Percentiles rank a stretch among this genome's conserved stretches.
Conservation (phyloP, 345 rosid species). For the Camelina sativa region DNA sequence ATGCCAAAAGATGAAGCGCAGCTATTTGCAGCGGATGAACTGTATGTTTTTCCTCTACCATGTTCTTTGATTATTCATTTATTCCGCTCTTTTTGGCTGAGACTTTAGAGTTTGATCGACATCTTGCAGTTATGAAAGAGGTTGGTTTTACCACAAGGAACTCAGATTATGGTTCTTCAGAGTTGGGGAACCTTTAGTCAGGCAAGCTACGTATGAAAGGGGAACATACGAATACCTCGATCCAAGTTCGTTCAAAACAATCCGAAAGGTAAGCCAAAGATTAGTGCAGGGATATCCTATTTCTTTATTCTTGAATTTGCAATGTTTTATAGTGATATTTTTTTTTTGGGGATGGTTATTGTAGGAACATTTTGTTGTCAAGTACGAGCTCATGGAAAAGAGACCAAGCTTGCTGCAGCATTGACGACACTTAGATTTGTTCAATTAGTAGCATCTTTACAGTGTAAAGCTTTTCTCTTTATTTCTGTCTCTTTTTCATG, state of each 20-base stretch:
- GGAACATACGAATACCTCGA: conserved; percentile 91
- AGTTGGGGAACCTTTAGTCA: conserved; percentile 87
- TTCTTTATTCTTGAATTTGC: background rate
- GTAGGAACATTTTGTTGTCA: conserved; percentile 87
- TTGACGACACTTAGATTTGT: conserved; percentile 51
- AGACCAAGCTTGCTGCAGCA: conserved; percentile 84
- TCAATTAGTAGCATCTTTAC: conserved; percentile 43
- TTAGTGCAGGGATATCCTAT: conserved; percentile 6
- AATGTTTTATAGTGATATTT: background rate
- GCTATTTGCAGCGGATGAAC: conserved; percentile 89
- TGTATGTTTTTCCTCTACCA: conserved; percentile 58
- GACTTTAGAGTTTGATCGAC: conserved; percentile 21
- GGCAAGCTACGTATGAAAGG: conserved; percentile 70
- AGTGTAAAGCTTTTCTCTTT: conserved; percentile 59
- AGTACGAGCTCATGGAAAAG: conserved; percentile 88
- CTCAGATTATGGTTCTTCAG: conserved; percentile 77
- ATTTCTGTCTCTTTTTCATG: conserved; percentile 10
- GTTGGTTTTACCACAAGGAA: conserved; percentile 97
- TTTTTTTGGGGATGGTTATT: background rate
- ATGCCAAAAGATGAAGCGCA: conserved; percentile 99
- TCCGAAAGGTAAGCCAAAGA: conserved; percentile 65
- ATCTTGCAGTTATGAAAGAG: conserved; percentile 71
- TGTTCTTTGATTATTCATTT: conserved; percentile 21
- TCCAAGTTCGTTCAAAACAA: conserved; percentile 70
- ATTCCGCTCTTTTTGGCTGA: background rate